These are phyloP conservation scores for Larix kaempferi DNA, from an alignment of 75 land plant species.

Conservation along the genomic window DNA sequence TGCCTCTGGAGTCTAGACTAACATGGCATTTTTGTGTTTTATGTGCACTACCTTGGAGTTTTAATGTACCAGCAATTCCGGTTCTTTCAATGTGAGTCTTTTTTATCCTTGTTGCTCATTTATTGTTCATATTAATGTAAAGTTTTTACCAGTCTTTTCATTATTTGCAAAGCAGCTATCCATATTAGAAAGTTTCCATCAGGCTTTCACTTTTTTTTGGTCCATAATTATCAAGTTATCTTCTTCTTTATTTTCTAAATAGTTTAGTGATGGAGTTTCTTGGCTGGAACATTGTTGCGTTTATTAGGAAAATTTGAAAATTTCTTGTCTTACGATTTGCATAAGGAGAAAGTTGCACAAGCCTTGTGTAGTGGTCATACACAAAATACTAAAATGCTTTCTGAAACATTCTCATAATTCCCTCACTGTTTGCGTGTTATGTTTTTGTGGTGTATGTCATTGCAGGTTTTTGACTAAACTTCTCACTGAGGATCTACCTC, in stretches of 20 bases:
- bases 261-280: not conserved
- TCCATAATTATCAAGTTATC: not conserved
- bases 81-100: slow-evolving; percentile 84
- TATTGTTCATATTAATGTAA: not conserved
- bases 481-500: slow-evolving; percentile 92
- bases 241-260: not conserved
- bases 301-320: not conserved
- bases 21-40: slow-evolving; percentile 7
- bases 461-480: slow-evolving; percentile 92
- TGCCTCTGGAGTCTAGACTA: not conserved
- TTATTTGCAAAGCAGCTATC: not conserved
- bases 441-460: not conserved
- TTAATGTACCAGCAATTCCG: slow-evolving; percentile 70
- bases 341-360: not conserved
- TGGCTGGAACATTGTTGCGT: not conserved
- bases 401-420: not conserved
- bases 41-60: not conserved
- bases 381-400: not conserved
- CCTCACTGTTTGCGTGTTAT: not conserved
- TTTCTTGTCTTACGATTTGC: not conserved
- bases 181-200: not conserved
- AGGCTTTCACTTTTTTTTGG: not conserved
- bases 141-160: not conserved
- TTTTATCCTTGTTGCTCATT: not conserved
- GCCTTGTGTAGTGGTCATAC: not conserved